phyloP scores from a whole-genome alignment of 306 rosid genomes.

The Casuarina equisetifolia region DNA sequence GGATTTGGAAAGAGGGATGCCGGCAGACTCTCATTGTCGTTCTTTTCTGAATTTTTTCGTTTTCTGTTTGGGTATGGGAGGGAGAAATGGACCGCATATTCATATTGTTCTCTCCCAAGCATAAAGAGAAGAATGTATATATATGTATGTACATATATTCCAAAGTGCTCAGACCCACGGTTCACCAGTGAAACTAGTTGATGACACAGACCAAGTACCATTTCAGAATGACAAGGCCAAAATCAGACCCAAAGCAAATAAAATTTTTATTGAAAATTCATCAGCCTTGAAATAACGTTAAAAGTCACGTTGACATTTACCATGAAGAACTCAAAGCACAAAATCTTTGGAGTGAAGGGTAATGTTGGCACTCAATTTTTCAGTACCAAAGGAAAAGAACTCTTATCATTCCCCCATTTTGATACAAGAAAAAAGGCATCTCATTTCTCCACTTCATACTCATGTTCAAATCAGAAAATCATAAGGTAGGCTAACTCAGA shows the following conservation, averaged over 20 bases:
- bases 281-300: constrained; percentile 35
- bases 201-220: constrained; percentile 12
- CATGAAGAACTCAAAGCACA: constrained; percentile 28
- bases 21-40: not conserved
- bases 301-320: constrained; percentile 36
- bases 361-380: constrained; percentile 36
- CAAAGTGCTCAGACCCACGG: not conserved
- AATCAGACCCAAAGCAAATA: constrained; percentile 24
- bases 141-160: not conserved
- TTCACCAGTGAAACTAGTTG: not conserved
- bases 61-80: not conserved
- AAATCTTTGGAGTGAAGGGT: constrained; percentile 28
- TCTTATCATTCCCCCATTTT: constrained; percentile 30
- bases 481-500: not conserved
- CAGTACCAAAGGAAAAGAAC: constrained; percentile 31
- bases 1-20: not conserved
- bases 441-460: constrained; percentile 29
- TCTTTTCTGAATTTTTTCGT: not conserved
- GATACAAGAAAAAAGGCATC: constrained; percentile 24
- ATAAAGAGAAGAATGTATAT: not conserved
- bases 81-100: no score
- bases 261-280: constrained; percentile 27
- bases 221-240: constrained; percentile 18
- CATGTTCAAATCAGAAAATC: constrained; percentile 13
- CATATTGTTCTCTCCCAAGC: not conserved